Evolutionary conservation across 2,329 filamentous ascomycete genomes (phyloP).

Genomic region (Penicillium vulpinum): DNA sequence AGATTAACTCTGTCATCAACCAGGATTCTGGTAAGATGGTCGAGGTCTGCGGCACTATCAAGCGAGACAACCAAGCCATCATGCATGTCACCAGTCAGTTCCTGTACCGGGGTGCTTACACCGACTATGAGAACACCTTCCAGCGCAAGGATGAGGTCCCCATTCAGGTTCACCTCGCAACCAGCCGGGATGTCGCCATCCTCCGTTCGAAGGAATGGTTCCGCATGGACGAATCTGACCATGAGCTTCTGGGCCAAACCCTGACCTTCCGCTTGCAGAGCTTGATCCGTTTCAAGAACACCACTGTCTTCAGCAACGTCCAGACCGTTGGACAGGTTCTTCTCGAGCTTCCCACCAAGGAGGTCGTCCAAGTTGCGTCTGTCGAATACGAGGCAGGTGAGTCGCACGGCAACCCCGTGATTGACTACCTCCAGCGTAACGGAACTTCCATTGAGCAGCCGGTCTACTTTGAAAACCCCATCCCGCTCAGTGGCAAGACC

Average conservation of each 20-base stretch:
- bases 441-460: slow-evolving; percentile 93
- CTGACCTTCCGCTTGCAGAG: slow-evolving; percentile 94
- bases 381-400: slow-evolving; percentile 90
- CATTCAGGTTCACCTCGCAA: slow-evolving; percentile 85
- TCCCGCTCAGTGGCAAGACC: slow-evolving; percentile 89
- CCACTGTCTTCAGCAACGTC: slow-evolving; percentile 84
- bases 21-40: slow-evolving; percentile 99
- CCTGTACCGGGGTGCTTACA: slow-evolving; percentile 89
- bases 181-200: slow-evolving; percentile 88
- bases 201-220: slow-evolving; percentile 98
- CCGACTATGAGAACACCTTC: slow-evolving; percentile 97
- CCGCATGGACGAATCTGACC: slow-evolving; percentile 77
- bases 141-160: slow-evolving; percentile 95
- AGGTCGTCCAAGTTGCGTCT: slow-evolving; percentile 94
- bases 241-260: slow-evolving; percentile 88
- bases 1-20: slow-evolving; percentile 97
- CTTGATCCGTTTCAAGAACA: slow-evolving; percentile 91
- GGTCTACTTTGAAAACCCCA: slow-evolving; percentile 94
- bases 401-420: slow-evolving; percentile 93
- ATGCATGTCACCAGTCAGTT: slow-evolving; percentile 99
- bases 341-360: slow-evolving; percentile 92
- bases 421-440: slow-evolving; percentile 91
- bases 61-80: slow-evolving; percentile 75
- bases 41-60: slow-evolving; percentile 97
- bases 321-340: slow-evolving; percentile 91